Evolutionary conservation across 345 rosid genomes (phyloP), one percentile per base, ranked within the genome.

Genomic region (Moricandia arvensis): DNA sequence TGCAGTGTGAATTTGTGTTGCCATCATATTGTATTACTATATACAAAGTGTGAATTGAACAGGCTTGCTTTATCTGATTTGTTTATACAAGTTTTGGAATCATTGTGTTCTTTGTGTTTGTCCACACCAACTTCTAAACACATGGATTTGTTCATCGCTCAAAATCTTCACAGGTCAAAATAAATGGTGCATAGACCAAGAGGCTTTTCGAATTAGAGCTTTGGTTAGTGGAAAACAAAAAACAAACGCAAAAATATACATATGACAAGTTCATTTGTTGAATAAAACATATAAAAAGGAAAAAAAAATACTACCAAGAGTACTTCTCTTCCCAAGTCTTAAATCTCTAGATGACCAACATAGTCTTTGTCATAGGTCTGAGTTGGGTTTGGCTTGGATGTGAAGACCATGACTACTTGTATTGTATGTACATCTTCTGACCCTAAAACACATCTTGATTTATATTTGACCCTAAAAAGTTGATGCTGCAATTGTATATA

Each of bases 51-150:
- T 64, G 59, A 30, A 53, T 45, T 41, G 59, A 69, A 69, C 49
- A 62, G 66, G 54, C 68, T 65, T 77, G 60, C 47, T 24, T 54
- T 41, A 59, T 41, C 37, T 41, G 15, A 55, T 31, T 59, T 77
- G 67, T 77, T 71, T 11, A 77, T 77, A 64, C 71, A 77, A 71
- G 37, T 71, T 54, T 58, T 69, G 66, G 57, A 63, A 8, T 30
- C 18, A 30, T 33, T 26, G 53, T 43, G 33, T 54, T 62, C 47
- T 68, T 26, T 29, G 63, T 62, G 27, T 38, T 6, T 67, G 66
- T 58, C 35, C 66, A 65, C 34, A 58, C 24, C 16, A 65, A 26
- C 45, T 47, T 67, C 37, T 4, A 49, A 13, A 51, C 13, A 13
- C 54, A 67, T 9, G 43, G 41, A 15, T 15, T 27, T 47, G 38